phyloP scores from a whole-genome alignment of 1,284 basidiomycete species.

The Fistulinella cinereoalba region DNA sequence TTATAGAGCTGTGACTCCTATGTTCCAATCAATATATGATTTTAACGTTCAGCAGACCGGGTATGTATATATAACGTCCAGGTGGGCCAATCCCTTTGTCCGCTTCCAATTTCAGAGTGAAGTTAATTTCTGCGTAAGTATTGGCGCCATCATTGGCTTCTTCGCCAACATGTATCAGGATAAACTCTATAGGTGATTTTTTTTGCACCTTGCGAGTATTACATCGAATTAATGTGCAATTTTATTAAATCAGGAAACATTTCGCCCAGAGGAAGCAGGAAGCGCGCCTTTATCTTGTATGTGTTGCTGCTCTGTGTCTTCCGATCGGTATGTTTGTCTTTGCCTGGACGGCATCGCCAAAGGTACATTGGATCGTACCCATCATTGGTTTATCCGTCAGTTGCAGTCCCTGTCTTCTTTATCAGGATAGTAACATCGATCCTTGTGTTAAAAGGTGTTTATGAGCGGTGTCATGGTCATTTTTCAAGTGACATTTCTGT shows the following conservation, averaged over 20 bases:
- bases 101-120: not conserved
- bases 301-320: constrained; percentile 52
- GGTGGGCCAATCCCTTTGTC: constrained; percentile 43
- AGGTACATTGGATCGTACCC: constrained; percentile 42
- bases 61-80: constrained; percentile 55
- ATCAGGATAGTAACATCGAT: too few relatives aligned
- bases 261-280: constrained; percentile 51
- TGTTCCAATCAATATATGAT: constrained; percentile 59
- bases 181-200: constrained; percentile 54
- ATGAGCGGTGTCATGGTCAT: constrained; percentile 57
- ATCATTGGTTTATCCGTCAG: constrained; percentile 41
- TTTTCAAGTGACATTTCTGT: constrained; percentile 64
- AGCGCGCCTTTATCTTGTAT: constrained; percentile 56
- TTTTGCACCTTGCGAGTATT: not conserved
- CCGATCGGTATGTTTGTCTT: constrained; percentile 52
- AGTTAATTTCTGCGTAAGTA: constrained; percentile 37
- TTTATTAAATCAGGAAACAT: constrained; percentile 13
- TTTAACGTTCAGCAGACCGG: constrained; percentile 68
- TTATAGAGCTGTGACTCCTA: constrained; percentile 62
- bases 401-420: not conserved
- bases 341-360: constrained; percentile 40
- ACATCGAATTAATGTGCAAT: too few relatives aligned
- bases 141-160: constrained; percentile 63
- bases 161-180: constrained; percentile 63
- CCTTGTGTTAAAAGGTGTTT: constrained; percentile 39